These are phyloP conservation scores for Papiliotrema fonsecae DNA, from an alignment of 1,284 basidiomycete genomes.

Conservation along the genomic window DNA sequence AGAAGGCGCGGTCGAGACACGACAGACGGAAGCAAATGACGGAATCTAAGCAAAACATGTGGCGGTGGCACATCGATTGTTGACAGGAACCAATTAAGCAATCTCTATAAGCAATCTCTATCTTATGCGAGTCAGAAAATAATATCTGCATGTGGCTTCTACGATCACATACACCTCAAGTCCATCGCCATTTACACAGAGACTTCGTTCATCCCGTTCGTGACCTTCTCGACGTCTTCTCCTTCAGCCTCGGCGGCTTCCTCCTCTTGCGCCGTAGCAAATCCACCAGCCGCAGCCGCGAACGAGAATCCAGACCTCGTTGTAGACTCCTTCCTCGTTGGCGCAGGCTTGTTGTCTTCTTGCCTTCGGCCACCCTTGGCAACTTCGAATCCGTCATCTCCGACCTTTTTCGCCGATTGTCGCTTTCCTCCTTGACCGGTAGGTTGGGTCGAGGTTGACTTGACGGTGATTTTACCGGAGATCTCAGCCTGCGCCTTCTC, in stretches of 20 bases:
- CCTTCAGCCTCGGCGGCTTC: constrained; percentile 5
- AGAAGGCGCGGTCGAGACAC: too few species aligned
- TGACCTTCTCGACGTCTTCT: background rate
- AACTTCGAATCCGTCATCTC: constrained; percentile 37
- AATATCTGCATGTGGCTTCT: too few species aligned
- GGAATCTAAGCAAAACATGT: too few species aligned
- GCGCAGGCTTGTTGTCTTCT: constrained; percentile 5
- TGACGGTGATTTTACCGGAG: background rate
- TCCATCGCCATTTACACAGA: background rate
- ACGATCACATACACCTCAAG: background rate
- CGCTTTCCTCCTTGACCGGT: background rate
- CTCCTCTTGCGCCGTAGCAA: constrained; percentile 18
- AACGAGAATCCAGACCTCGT: constrained; percentile 40
- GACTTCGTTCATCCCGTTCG: background rate
- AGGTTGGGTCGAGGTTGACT: constrained; percentile 1
- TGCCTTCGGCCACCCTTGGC: constrained; percentile 15
- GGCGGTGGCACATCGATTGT: too few species aligned
- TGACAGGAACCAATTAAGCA: too few species aligned
- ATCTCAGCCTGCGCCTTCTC: constrained; percentile 24
- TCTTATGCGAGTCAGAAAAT: too few species aligned
- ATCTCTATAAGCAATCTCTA: too few species aligned
- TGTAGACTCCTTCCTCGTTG: constrained; percentile 29
- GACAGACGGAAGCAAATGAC: too few species aligned
- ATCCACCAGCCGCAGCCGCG: constrained; percentile 33
- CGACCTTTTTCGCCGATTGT: constrained; percentile 7